These are phyloP conservation scores for Hypoxylon sp. DNA, from an alignment of 2,329 filamentous ascomycete genomes.

Conservation along the genomic window DNA sequence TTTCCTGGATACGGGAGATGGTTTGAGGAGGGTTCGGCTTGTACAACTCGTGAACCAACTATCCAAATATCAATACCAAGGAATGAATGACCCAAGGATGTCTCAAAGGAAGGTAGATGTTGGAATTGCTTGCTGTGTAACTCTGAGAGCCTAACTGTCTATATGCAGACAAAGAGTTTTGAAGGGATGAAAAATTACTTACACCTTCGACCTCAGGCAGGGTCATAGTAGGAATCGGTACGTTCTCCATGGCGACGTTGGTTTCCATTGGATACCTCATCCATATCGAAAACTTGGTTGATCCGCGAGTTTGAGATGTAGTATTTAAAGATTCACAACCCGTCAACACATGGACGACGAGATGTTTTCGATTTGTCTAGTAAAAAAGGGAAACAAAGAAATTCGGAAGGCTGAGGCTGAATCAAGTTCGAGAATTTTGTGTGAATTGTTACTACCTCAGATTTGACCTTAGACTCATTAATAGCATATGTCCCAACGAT, in stretches of 20 bases:
- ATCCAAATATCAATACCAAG: slow-evolving; percentile 12
- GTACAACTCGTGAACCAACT: slow-evolving; percentile 69
- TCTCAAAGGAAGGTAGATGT: neutral
- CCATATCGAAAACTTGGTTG: slow-evolving; percentile 45
- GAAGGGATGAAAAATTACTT: slow-evolving; percentile 28
- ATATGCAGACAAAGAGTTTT: neutral
- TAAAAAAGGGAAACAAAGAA: neutral
- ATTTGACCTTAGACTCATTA: slow-evolving; percentile 11
- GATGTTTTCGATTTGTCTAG: neutral
- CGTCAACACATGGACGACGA: slow-evolving; percentile 10
- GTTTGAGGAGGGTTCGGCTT: slow-evolving; percentile 64
- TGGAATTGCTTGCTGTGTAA: neutral
- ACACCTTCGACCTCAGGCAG: slow-evolving; percentile 51
- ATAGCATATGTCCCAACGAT: slow-evolving; percentile 6
- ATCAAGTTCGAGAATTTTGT: neutral
- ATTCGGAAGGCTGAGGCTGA: slow-evolving; percentile 4
- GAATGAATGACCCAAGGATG: neutral
- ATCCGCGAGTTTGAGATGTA: slow-evolving; percentile 16
- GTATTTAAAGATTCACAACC: slow-evolving; percentile 1
- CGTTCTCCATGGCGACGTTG: slow-evolving; percentile 48
- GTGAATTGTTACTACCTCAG: slow-evolving; percentile 1
- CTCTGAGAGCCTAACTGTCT: neutral
- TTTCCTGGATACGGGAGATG: slow-evolving; percentile 74
- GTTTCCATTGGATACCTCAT: slow-evolving; percentile 40
- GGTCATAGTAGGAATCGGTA: slow-evolving; percentile 46